phyloP scores from a whole-genome alignment of 2,329 filamentous ascomycete genomes.

The Aspergillus bombycis region DNA sequence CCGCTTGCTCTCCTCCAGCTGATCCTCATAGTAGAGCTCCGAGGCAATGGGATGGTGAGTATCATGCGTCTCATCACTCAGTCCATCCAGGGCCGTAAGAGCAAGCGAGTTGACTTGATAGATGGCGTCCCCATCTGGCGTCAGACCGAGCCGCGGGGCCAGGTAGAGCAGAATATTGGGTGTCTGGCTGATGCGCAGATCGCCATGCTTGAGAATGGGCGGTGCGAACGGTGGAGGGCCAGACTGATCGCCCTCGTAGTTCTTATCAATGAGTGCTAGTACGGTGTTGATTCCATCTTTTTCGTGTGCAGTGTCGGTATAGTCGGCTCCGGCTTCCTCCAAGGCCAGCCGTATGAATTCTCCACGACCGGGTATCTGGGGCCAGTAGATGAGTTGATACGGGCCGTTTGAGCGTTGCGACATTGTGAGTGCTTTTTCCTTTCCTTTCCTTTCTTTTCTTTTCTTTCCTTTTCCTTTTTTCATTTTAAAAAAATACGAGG shows the following conservation, averaged over 20 bases:
- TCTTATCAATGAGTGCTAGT: not conserved
- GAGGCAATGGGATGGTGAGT: not conserved
- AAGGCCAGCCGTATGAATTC: not conserved
- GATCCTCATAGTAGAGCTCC: slow-evolving; percentile 2
- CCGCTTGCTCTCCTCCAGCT: not conserved
- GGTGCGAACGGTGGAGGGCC: not conserved
- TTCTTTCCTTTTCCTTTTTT: too few species aligned
- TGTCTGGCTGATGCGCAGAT: not conserved
- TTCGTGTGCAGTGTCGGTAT: slow-evolving; percentile 1
- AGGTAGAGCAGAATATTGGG: slow-evolving; percentile 3
- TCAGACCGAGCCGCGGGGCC: not conserved
- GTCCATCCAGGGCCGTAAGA: not conserved
- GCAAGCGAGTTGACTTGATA: not conserved
- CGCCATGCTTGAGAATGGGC: not conserved
- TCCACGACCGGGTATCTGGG: not conserved
- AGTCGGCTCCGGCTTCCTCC: not conserved
- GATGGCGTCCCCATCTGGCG: not conserved
- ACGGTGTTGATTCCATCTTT: not conserved
- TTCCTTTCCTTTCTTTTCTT: too few species aligned
- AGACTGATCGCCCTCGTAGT: not conserved
- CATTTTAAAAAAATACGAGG: too few species aligned
- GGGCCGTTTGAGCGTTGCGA: not conserved
- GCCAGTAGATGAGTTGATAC: not conserved
- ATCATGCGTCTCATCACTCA: not conserved
- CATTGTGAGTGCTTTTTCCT: not conserved